These are phyloP conservation scores for Schizonepeta tenuifolia DNA, from an alignment of 257 asterid genomes.

Conservation along the genomic window DNA sequence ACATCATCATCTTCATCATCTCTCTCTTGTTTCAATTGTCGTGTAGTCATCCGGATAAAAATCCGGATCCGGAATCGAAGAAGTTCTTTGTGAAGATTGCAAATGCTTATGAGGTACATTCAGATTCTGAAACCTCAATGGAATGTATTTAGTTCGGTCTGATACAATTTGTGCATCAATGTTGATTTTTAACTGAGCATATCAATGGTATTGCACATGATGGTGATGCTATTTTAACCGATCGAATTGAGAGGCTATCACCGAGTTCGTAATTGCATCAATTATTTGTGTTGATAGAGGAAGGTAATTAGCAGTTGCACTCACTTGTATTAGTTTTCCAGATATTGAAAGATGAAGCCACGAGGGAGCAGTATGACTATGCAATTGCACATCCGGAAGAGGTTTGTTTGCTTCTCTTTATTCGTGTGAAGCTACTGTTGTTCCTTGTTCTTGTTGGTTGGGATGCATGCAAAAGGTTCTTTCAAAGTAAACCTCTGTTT, in stretches of 20 bases:
- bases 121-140: neutral
- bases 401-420: constrained; percentile 50
- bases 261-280: neutral
- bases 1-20: too few relatives aligned
- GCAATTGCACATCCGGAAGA: constrained; percentile 98
- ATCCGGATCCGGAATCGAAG: constrained; percentile 89
- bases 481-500: constrained; percentile 18
- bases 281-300: neutral
- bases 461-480: constrained; percentile 21
- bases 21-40: neutral
- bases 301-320: constrained; percentile 25
- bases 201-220: constrained; percentile 37
- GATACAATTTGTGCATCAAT: constrained; percentile 31
- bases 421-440: constrained; percentile 18
- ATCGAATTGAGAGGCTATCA: constrained; percentile 1
- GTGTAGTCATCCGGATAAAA: constrained; percentile 89
- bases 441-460: constrained; percentile 15
- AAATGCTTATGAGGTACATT: constrained; percentile 87
- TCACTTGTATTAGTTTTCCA: constrained; percentile 38
- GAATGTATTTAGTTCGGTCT: neutral
- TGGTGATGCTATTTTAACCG: constrained; percentile 27
- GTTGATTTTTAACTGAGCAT: neutral
- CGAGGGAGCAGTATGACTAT: constrained; percentile 95
- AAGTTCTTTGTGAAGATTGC: constrained; percentile 82
- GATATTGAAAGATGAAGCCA: constrained; percentile 95